Percentiles rank a stretch among this genome's conserved stretches.
These are phyloP conservation scores for Wilcoxina mikolae DNA, from an alignment of 495 filamentous ascomycete species.

Conservation along the genomic window DNA sequence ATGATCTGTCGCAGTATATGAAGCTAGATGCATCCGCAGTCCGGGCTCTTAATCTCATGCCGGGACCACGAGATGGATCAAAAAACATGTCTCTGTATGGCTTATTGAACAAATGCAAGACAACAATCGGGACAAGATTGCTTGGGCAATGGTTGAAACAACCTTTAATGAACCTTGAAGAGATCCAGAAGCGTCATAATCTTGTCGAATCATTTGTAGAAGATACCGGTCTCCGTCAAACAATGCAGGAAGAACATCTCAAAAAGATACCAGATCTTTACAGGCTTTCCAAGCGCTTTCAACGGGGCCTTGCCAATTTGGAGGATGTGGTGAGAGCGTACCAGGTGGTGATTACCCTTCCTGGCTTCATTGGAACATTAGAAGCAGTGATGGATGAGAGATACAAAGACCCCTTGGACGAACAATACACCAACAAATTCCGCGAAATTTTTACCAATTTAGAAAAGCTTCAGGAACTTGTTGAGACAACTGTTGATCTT, in stretches of 20 bases:
- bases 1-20: slow-evolving; percentile 96
- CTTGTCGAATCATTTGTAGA: slow-evolving; percentile 89
- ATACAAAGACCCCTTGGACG: slow-evolving; percentile 76
- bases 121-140: slow-evolving; percentile 75
- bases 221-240: slow-evolving; percentile 87
- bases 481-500: slow-evolving; percentile 94
- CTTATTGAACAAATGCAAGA: slow-evolving; percentile 94
- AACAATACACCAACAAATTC: slow-evolving; percentile 66
- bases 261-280: slow-evolving; percentile 90
- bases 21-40: slow-evolving; percentile 92
- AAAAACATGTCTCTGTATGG: slow-evolving; percentile 98
- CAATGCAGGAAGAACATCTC: slow-evolving; percentile 94
- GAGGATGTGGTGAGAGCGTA: slow-evolving; percentile 95
- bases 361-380: slow-evolving; percentile 74
- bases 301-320: slow-evolving; percentile 73
- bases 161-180: slow-evolving; percentile 77
- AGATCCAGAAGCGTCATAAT: slow-evolving; percentile 84
- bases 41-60: slow-evolving; percentile 92
- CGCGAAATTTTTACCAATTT: slow-evolving; percentile 60
- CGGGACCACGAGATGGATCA: slow-evolving; percentile 78
- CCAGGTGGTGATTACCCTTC: slow-evolving; percentile 81
- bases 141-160: slow-evolving; percentile 97
- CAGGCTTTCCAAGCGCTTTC: slow-evolving; percentile 84
- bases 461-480: slow-evolving; percentile 86
- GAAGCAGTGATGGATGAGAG: slow-evolving; percentile 91